These are phyloP conservation scores for Phytophthora cajani DNA, from an alignment of 352 stramenopile species.

Conservation along the genomic window DNA sequence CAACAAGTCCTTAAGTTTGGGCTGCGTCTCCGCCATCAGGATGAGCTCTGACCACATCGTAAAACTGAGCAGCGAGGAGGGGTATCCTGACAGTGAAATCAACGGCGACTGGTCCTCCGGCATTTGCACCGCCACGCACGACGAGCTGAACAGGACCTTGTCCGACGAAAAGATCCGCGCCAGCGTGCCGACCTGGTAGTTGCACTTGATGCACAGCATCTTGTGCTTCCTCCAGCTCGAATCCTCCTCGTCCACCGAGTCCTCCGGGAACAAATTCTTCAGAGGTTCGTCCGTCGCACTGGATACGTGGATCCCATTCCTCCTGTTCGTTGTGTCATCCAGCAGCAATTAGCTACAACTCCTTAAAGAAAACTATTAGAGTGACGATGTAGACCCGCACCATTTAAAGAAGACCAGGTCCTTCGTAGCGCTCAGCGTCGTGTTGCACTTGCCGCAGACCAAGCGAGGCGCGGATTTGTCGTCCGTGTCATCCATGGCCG, in stretches of 20 bases:
- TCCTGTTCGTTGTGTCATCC: slow-evolving; percentile 36
- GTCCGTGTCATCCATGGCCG: slow-evolving; percentile 44
- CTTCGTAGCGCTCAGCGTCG: slow-evolving; percentile 60
- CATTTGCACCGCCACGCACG: slow-evolving; percentile 74
- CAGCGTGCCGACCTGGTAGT: slow-evolving; percentile 66
- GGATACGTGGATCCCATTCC: slow-evolving; percentile 75
- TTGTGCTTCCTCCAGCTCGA: slow-evolving; percentile 68
- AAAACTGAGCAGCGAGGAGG: slow-evolving; percentile 74
- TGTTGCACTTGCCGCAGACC: slow-evolving; percentile 76
- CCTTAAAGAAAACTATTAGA: not conserved
- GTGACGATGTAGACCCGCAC: not conserved
- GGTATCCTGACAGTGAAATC: slow-evolving; percentile 77
- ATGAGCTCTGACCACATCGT: slow-evolving; percentile 83
- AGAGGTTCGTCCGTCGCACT: slow-evolving; percentile 69
- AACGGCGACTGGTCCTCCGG: slow-evolving; percentile 73
- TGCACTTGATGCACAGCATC: slow-evolving; percentile 73
- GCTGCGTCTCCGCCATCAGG: slow-evolving; percentile 77
- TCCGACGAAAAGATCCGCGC: slow-evolving; percentile 68
- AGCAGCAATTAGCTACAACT: not conserved
- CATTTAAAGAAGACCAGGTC: slow-evolving; percentile 51
- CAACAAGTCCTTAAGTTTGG: slow-evolving; percentile 67
- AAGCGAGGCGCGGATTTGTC: slow-evolving; percentile 58
- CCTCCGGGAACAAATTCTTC: slow-evolving; percentile 56
- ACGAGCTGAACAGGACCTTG: slow-evolving; percentile 77
- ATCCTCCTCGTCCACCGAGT: slow-evolving; percentile 45